These are phyloP conservation scores for Shiraia sp. DNA, from an alignment of 2,329 filamentous ascomycete species.

Conservation along the genomic window DNA sequence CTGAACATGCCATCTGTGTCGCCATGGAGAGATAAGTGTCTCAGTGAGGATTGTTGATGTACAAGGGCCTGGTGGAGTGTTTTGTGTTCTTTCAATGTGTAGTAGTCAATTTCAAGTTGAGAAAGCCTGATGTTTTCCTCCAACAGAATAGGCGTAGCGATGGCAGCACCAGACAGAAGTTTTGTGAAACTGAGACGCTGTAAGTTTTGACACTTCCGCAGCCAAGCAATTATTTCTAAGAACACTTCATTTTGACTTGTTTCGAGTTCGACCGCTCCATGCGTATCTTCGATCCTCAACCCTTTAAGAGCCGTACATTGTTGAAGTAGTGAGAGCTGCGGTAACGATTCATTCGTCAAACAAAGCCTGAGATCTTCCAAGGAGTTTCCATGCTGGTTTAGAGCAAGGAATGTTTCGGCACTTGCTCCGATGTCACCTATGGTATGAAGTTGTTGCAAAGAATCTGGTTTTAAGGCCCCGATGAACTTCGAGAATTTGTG, in stretches of 20 bases:
- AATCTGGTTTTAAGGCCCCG: slow-evolving; percentile 58
- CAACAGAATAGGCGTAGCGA: slow-evolving; percentile 56
- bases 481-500: slow-evolving; percentile 63
- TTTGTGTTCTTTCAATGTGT: slow-evolving; percentile 53
- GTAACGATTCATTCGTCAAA: slow-evolving; percentile 54
- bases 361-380: slow-evolving; percentile 59
- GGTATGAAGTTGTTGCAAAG: slow-evolving; percentile 62
- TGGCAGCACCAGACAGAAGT: slow-evolving; percentile 57
- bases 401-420: slow-evolving; percentile 56
- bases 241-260: slow-evolving; percentile 58
- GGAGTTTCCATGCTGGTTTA: slow-evolving; percentile 59
- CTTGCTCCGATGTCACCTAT: slow-evolving; percentile 61
- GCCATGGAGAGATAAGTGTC: slow-evolving; percentile 51
- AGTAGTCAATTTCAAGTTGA: slow-evolving; percentile 55
- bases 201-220: slow-evolving; percentile 58
- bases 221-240: slow-evolving; percentile 57
- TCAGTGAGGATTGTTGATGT: slow-evolving; percentile 56
- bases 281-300: slow-evolving; percentile 54
- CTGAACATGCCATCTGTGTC: slow-evolving; percentile 53
- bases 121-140: slow-evolving; percentile 53
- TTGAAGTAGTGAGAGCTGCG: slow-evolving; percentile 54
- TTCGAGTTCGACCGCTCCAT: slow-evolving; percentile 52
- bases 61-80: slow-evolving; percentile 58
- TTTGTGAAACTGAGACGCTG: slow-evolving; percentile 55
- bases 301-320: slow-evolving; percentile 55